Conservation (phyloP, 495 filamentous ascomycete species). For the Penicillium simplicissimum region DNA sequence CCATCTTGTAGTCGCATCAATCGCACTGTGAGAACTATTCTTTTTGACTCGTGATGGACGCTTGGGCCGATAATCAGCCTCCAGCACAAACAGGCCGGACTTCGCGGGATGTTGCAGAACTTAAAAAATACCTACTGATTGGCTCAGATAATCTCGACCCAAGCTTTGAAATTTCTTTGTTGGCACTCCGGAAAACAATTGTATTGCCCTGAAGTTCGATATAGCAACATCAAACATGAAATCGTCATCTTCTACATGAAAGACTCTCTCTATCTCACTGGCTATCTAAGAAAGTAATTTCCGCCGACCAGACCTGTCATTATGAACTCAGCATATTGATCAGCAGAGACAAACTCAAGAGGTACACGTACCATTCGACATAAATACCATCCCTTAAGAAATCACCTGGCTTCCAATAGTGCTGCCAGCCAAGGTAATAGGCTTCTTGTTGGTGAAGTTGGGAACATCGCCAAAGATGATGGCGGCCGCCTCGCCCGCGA, state of each 20-base stretch:
- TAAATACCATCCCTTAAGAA: not conserved
- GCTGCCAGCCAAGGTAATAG: constrained; percentile 26
- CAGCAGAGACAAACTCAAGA: not conserved
- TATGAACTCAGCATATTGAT: not conserved
- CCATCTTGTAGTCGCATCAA: not conserved
- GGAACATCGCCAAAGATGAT: constrained; percentile 29
- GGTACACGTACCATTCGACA: not conserved
- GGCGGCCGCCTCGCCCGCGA: constrained; percentile 10
- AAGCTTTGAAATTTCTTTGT: not conserved
- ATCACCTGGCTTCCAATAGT: constrained; percentile 6
- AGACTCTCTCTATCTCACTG: not conserved
- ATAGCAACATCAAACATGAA: not conserved
- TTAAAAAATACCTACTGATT: not conserved
- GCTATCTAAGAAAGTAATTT: not conserved
- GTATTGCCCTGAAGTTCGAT: not conserved
- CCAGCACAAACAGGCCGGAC: not conserved
- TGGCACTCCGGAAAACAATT: not conserved
- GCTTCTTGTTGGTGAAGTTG: constrained; percentile 33
- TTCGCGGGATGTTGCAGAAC: not conserved
- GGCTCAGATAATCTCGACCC: not conserved
- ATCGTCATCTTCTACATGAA: not conserved
- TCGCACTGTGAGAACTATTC: not conserved
- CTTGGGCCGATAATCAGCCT: too few species aligned
- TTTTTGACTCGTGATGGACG: not conserved
- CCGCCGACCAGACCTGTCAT: not conserved